Percentiles rank a stretch among this genome's conserved stretches.
Conservation (phyloP, 129 eudicot genomes). For the Mikania micrantha region DNA sequence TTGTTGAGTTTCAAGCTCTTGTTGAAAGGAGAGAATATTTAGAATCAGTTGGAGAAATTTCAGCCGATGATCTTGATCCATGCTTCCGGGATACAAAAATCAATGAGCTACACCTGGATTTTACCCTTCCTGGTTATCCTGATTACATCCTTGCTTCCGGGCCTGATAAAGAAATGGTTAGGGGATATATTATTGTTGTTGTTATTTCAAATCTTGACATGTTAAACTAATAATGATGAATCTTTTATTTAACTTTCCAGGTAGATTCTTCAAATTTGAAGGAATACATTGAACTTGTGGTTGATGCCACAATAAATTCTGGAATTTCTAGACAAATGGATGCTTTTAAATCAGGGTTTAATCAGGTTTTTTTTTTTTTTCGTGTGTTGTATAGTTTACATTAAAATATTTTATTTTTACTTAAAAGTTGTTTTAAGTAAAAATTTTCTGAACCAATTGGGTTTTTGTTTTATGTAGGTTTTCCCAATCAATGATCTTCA, state of each 20-base stretch:
- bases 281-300: conserved; percentile 54
- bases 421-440: neutral
- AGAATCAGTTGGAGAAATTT: conserved; percentile 26
- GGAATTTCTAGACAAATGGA: conserved; percentile 90
- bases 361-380: conserved; percentile 49
- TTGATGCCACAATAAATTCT: conserved; percentile 63
- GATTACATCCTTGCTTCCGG: conserved; percentile 50
- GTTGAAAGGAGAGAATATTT: conserved; percentile 50
- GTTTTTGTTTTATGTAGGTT: conserved; percentile 43
- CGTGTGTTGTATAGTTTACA: neutral
- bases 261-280: conserved; percentile 59
- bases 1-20: conserved; percentile 80
- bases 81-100: conserved; percentile 50
- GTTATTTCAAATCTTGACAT: neutral
- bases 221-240: neutral
- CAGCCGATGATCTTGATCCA: conserved; percentile 27
- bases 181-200: conserved; percentile 9
- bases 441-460: neutral
- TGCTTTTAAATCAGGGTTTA: conserved; percentile 80
- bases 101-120: conserved; percentile 84
- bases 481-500: conserved; percentile 58
- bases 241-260: conserved; percentile 30
- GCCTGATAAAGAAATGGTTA: conserved; percentile 50
- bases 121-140: conserved; percentile 92
- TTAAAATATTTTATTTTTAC: no score